Evolutionary conservation across 2,329 filamentous ascomycete species (phyloP).

Genomic region (Colletotrichum euphorbiae): DNA sequence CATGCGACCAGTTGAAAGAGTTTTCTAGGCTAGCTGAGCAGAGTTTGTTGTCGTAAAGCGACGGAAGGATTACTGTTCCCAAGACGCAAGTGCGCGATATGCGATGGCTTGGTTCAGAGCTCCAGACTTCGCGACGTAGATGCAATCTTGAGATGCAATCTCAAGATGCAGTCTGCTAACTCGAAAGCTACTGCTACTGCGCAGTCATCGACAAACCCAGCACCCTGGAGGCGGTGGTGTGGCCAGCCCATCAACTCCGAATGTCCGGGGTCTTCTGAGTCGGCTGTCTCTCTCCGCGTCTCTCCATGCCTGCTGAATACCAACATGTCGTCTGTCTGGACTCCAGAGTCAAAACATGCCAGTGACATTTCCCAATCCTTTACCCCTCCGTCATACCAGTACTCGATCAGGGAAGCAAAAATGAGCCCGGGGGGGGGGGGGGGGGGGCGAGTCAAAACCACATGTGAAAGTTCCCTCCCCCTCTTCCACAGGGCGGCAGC

Average conservation of each 20-base stretch:
- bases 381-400: slow-evolving; percentile 18
- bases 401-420: background rate
- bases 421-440: background rate
- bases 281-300: slow-evolving; percentile 18
- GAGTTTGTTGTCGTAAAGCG: background rate
- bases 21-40: background rate
- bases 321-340: background rate
- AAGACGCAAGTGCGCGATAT: background rate
- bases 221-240: slow-evolving; percentile 8
- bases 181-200: too few relatives aligned
- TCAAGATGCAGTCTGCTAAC: background rate
- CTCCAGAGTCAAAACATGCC: background rate
- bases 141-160: background rate
- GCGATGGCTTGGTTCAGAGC: background rate
- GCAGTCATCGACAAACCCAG: background rate
- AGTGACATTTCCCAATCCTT: slow-evolving; percentile 18
- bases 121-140: background rate
- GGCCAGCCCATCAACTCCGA: slow-evolving; percentile 14
- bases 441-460: too few relatives aligned
- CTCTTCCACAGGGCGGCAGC: background rate
- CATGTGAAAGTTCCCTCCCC: slow-evolving; percentile 29
- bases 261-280: slow-evolving; percentile 22
- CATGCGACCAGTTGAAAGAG: background rate
- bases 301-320: too few relatives aligned
- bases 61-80: background rate